Evolutionary conservation across 352 stramenopile genomes (phyloP).

Genomic region (Elongisporangium senticosum): DNA sequence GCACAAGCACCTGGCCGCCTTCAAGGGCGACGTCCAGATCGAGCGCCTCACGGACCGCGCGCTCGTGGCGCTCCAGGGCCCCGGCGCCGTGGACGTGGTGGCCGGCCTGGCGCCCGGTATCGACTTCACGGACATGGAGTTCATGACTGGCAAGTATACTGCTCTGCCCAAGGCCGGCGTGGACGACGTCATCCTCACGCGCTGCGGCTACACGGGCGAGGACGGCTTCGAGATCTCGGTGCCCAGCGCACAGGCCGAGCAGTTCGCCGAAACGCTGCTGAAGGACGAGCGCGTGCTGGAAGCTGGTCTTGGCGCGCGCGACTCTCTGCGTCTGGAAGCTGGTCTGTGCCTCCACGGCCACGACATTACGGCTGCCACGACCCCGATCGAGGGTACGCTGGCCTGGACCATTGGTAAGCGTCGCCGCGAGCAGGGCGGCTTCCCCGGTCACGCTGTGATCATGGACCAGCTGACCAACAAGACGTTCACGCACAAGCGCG

Average conservation of each 20-base stretch:
- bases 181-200: conserved; percentile 87
- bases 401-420: conserved; percentile 91
- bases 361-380: conserved; percentile 95
- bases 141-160: conserved; percentile 94
- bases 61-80: conserved; percentile 95
- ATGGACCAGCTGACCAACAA: conserved; percentile 94
- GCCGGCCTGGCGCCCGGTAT: conserved; percentile 80
- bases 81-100: conserved; percentile 86
- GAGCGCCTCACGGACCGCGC: conserved; percentile 92
- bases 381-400: conserved; percentile 92
- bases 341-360: conserved; percentile 98
- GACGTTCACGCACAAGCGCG: conserved; percentile 90
- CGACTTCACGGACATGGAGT: conserved; percentile 90
- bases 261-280: conserved; percentile 55
- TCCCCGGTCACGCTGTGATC: conserved; percentile 93
- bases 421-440: conserved; percentile 85
- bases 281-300: conserved; percentile 83
- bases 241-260: conserved; percentile 38
- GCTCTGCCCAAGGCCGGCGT: conserved; percentile 56
- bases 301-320: conserved; percentile 92
- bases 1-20: conserved; percentile 69
- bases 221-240: conserved; percentile 99
- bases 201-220: conserved; percentile 99
- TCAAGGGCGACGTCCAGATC: conserved; percentile 92
- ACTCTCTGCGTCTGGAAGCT: conserved; percentile 96